These are phyloP conservation scores for Lavandula angustifolia DNA, from an alignment of 257 asterid genomes.

Conservation along the genomic window DNA sequence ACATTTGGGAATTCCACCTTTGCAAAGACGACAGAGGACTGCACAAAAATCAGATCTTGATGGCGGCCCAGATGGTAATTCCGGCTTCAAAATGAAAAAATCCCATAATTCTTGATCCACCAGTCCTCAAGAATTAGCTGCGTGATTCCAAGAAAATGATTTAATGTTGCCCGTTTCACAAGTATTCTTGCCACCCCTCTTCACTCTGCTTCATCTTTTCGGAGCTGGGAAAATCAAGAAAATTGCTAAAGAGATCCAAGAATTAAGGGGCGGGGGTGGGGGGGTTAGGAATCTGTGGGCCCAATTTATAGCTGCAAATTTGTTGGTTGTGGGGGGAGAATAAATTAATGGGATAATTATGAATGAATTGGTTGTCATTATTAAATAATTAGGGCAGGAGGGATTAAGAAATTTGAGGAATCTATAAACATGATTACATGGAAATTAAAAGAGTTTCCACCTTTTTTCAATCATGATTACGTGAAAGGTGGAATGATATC, in stretches of 20 bases:
- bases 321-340: slow-evolving; percentile 53
- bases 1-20: slow-evolving; percentile 31
- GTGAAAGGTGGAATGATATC: slow-evolving; percentile 29
- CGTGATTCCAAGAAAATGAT: slow-evolving; percentile 24
- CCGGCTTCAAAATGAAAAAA: slow-evolving; percentile 40
- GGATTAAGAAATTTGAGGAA: slow-evolving; percentile 30
- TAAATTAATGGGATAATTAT: slow-evolving; percentile 44
- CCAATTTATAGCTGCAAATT: slow-evolving; percentile 56
- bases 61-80: slow-evolving; percentile 31
- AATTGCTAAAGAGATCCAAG: slow-evolving; percentile 25
- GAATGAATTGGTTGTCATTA: slow-evolving; percentile 38
- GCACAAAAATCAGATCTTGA: slow-evolving; percentile 55
- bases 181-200: slow-evolving; percentile 47
- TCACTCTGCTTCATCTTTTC: slow-evolving; percentile 45
- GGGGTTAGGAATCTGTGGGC: slow-evolving; percentile 60
- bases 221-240: slow-evolving; percentile 33
- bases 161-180: slow-evolving; percentile 28
- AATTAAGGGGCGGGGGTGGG: slow-evolving; percentile 5
- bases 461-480: slow-evolving; percentile 22
- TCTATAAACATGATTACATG: slow-evolving; percentile 36
- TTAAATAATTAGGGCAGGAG: slow-evolving; percentile 27
- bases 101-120: slow-evolving; percentile 37
- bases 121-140: slow-evolving; percentile 35
- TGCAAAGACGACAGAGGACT: slow-evolving; percentile 22
- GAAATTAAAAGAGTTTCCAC: slow-evolving; percentile 16